Base-by-base conservation (phyloP, 2,329 filamentous ascomycete species). In the Sporothrix brunneoviolacea region DNA sequence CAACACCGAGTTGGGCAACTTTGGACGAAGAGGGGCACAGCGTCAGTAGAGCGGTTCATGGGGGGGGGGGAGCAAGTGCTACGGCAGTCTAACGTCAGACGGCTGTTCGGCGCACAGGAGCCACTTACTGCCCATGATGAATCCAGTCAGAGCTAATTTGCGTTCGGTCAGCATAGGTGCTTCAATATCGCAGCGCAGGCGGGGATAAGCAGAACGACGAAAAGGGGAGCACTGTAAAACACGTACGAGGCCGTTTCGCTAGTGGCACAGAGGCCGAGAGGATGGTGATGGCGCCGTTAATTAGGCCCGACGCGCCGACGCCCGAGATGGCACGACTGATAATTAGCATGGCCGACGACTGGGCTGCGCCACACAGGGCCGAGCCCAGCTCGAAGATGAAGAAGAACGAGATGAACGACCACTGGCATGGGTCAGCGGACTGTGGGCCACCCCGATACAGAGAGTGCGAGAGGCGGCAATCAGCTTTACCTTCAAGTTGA, bases 321-420 rank as follows among this genome's bases (percentile, higher is more conserved):
- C 79, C 79, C 0, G 78, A 74, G 3, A 82, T 62, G 3, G 74
- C 72, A 4, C 79, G 70, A 2, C 77, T 77, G 8, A 74, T 59
- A 47, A 82, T 82, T 47, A 82, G 70, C 66, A 76, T 75, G 0
- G 62, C 56, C 0, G 74, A 76, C 9, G 67, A 73, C 0, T 59
- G 64, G 0, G 78, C 72, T 45, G 69, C 55, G 49, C 64, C 79
- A 54, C 77, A 82, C n/a, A 83, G 61, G 4, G 76, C 56, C 0
- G 74, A 78, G 2, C 79, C 79, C 1, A 80, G 19, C 58, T 81
- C 76, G 54, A 83, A 82, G 36, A 79, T 49, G 32, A 62, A 56
- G 24, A 82, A 65, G 38, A 74, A 70, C 45, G 50, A 44, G 7
- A 70, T 56, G 42, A 68, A 72, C 0, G 66, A 60, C 62, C 64